phyloP scores from a whole-genome alignment of 2,329 filamentous ascomycete species.

The Pseudopyrenochaeta lycopersici region DNA sequence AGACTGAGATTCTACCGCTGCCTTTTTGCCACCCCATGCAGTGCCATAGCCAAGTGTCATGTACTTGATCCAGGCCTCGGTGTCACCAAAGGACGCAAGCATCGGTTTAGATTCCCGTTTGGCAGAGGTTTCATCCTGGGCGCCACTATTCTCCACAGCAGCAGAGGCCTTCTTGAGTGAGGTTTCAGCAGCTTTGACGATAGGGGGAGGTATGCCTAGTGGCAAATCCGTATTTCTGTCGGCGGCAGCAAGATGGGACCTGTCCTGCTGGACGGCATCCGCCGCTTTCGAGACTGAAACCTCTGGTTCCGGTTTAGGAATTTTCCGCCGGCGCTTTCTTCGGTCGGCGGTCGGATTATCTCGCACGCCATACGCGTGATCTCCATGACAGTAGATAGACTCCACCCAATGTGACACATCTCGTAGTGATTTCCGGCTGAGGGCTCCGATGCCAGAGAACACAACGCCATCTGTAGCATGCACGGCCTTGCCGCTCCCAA shows the following conservation, averaged over 20 bases:
- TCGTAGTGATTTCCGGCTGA: conserved; percentile 75
- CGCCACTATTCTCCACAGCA: conserved; percentile 38
- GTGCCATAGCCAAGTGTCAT: conserved; percentile 59
- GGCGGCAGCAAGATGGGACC: conserved; percentile 8
- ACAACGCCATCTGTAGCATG: conserved; percentile 81
- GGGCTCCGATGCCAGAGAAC: conserved; percentile 80
- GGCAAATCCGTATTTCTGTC: conserved; percentile 16
- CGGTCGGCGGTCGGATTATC: conserved; percentile 78
- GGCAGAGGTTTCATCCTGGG: conserved; percentile 20
- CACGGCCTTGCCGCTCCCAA: conserved; percentile 75
- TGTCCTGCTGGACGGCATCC: conserved; percentile 5
- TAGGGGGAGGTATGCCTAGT: conserved; percentile 57
- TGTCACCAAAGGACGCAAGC: conserved; percentile 52
- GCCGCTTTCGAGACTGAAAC: conserved; percentile 5
- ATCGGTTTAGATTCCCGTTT: conserved; percentile 30
- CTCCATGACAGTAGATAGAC: conserved; percentile 83
- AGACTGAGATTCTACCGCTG: conserved; percentile 1
- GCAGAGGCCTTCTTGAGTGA: conserved; percentile 55
- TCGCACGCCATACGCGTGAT: conserved; percentile 83
- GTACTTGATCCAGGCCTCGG: conserved; percentile 61
- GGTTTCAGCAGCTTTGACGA: conserved; percentile 55
- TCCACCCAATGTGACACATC: conserved; percentile 87
- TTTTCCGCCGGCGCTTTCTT: conserved; percentile 56
- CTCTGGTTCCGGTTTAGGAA: conserved; percentile 22
- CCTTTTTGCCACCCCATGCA: conserved; percentile 46